Percentiles rank a stretch among this genome's conserved stretches.
Evolutionary conservation across 2,329 filamentous ascomycete species (phyloP).

Genomic region (Fusarium sulawesiense): DNA sequence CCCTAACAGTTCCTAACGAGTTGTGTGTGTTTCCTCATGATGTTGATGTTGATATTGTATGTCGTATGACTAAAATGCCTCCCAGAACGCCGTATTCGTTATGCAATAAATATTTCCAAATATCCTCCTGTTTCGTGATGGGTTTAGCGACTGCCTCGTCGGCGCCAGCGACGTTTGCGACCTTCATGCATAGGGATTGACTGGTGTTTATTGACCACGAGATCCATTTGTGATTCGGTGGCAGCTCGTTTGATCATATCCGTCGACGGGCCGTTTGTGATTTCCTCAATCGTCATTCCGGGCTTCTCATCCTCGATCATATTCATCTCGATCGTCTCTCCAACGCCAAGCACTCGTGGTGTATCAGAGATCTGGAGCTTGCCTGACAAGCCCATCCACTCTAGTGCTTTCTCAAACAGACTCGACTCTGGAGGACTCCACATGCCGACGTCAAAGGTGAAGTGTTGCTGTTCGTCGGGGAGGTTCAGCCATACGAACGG

Average conservation of each 20-base stretch:
- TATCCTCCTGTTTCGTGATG: neutral
- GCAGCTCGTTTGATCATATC: slow-evolving; percentile 16
- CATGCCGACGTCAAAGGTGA: slow-evolving; percentile 49
- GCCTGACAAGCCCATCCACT: slow-evolving; percentile 45
- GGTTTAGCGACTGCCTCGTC: neutral
- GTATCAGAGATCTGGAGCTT: slow-evolving; percentile 32
- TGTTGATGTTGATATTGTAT: neutral
- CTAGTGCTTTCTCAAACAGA: slow-evolving; percentile 45
- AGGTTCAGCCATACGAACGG: slow-evolving; percentile 55
- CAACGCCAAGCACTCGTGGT: slow-evolving; percentile 44
- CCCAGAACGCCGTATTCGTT: slow-evolving; percentile 7
- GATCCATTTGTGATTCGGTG: slow-evolving; percentile 11
- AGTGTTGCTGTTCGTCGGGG: slow-evolving; percentile 50
- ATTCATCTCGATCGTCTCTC: slow-evolving; percentile 19
- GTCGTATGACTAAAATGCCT: neutral
- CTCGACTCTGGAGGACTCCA: slow-evolving; percentile 47
- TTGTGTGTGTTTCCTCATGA: slow-evolving; percentile 6
- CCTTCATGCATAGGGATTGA: slow-evolving; percentile 27
- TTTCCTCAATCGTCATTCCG: slow-evolving; percentile 8
- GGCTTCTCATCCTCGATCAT: slow-evolving; percentile 26
- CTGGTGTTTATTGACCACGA: slow-evolving; percentile 18
- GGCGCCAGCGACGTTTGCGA: slow-evolving; percentile 17
- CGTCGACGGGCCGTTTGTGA: neutral
- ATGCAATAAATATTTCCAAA: neutral
- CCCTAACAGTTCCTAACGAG: neutral